phyloP scores from a whole-genome alignment of 768 basidiomycete genomes.

The Xerocomus spinulosus region DNA sequence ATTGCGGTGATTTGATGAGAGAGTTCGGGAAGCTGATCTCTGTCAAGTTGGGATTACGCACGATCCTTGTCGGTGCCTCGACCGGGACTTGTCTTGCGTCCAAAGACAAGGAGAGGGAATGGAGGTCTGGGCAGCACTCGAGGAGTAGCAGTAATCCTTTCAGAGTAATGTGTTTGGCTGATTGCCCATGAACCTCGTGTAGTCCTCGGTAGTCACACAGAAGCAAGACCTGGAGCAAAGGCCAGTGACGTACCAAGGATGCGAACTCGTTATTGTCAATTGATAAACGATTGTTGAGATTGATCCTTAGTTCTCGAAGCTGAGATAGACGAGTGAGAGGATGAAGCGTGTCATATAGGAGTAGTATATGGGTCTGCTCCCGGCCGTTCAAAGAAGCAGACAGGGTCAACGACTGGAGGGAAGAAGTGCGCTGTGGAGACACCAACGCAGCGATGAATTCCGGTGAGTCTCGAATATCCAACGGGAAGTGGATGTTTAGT shows the following conservation, averaged over 20 bases:
- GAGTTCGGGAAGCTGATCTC: not conserved
- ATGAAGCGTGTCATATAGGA: not conserved
- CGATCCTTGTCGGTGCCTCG: not conserved
- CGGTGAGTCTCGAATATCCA: too few species aligned
- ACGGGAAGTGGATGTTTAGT: not conserved
- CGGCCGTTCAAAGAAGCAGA: too few species aligned
- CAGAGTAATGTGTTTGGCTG: not conserved
- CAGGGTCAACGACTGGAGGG: too few species aligned
- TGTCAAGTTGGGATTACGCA: not conserved
- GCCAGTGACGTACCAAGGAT: conserved; percentile 6
- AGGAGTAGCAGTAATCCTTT: not conserved
- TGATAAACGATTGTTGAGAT: not conserved
- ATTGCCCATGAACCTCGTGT: too few species aligned
- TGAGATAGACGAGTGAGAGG: not conserved
- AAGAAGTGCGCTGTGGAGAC: too few species aligned
- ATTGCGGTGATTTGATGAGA: not conserved
- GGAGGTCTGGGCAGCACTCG: not conserved
- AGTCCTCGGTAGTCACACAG: not conserved
- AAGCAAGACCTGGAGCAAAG: not conserved
- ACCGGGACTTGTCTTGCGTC: not conserved
- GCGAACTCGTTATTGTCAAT: conserved; percentile 3
- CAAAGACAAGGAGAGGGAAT: not conserved
- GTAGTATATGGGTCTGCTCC: too few species aligned
- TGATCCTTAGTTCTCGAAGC: not conserved
- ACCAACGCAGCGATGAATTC: too few species aligned